Base-by-base conservation (phyloP, 805 yeast species). In the Sugiyamaella qingdaonensis region DNA sequence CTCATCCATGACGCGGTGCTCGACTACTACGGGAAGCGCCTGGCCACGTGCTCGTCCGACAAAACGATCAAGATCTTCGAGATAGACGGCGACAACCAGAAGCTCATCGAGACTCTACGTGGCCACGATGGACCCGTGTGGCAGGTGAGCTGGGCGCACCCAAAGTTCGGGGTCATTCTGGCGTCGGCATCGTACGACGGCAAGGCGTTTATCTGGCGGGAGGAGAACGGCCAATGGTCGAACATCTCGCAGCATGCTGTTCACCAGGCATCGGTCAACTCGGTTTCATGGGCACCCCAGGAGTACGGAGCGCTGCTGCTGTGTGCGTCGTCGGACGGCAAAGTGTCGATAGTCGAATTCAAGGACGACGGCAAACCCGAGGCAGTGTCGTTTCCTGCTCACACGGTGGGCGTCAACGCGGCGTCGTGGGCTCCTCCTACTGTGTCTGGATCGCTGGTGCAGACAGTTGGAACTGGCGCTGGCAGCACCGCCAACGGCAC, bases 121-220 rank as follows among this genome's bases (percentile, higher is more conserved):
- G 97, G 95, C 34, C 99, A 94, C 70, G 97, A 90, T 58, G 99
- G 98, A 33, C 98, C 99, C 10, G 97, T 94, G 46, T 94, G 99
- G 99, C 96, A 92, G 73, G 95, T 90, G 18, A 82, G 88, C 51
- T 94, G 99, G 99, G 98, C 98, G 2, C 99, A 94, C 68, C 99
- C 99, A 32, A 92, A 92, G 69, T 94, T 92, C 66, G 99, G 99
- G 37, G 85, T 89, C 11, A 88, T 92, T 58, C 77, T 94, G 59
- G 99, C 99, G 1, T 86, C 96, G 24, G 88, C 96, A 62, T 89
- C 97, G 1, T 94, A 89, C 66, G 97, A 94, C 67, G 99, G 99
- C 51, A 86, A 86, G 64, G 97, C 88, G 14, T 73, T 91, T 56
- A 83, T 94, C 63, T 94, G 99, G 99, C 86, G 88, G 66, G 97